Evolutionary conservation across 23 red algal genomes (phyloP).

Genomic region (Gracilaria gracilis): DNA sequence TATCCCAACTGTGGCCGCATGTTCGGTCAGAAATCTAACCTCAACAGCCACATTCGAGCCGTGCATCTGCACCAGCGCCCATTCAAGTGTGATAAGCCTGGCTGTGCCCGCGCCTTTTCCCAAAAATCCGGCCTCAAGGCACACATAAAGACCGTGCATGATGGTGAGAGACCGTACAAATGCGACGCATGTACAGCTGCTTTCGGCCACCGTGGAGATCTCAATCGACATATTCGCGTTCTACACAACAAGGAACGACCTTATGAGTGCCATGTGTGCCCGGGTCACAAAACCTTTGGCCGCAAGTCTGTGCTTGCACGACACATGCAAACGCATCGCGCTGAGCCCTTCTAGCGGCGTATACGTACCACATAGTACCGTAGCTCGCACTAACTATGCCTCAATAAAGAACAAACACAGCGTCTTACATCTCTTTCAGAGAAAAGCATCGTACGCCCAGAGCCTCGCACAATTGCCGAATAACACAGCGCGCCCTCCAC

Average conservation of each 20-base stretch:
- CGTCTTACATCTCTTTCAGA: not conserved
- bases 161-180: slow-evolving; percentile 49
- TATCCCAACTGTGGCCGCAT: slow-evolving; percentile 41
- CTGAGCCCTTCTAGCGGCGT: slow-evolving; percentile 1
- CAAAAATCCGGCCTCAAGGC: slow-evolving; percentile 53
- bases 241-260: slow-evolving; percentile 74
- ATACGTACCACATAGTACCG: not conserved
- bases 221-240: slow-evolving; percentile 74
- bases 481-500: slow-evolving; percentile 70
- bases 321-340: slow-evolving; percentile 58
- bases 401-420: not conserved
- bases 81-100: slow-evolving; percentile 54
- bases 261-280: slow-evolving; percentile 54
- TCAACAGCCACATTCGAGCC: slow-evolving; percentile 66
- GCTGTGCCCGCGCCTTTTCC: slow-evolving; percentile 45
- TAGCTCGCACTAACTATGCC: slow-evolving; percentile 14
- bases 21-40: slow-evolving; percentile 73
- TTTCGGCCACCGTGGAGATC: slow-evolving; percentile 71
- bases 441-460: slow-evolving; percentile 79
- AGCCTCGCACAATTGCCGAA: slow-evolving; percentile 64
- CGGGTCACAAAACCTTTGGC: slow-evolving; percentile 48
- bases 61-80: slow-evolving; percentile 68
- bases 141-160: slow-evolving; percentile 65
- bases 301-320: slow-evolving; percentile 53
- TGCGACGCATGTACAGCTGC: slow-evolving; percentile 60